phyloP scores from a whole-genome alignment of 768 basidiomycete species.

The Scleroderma citrinum region DNA sequence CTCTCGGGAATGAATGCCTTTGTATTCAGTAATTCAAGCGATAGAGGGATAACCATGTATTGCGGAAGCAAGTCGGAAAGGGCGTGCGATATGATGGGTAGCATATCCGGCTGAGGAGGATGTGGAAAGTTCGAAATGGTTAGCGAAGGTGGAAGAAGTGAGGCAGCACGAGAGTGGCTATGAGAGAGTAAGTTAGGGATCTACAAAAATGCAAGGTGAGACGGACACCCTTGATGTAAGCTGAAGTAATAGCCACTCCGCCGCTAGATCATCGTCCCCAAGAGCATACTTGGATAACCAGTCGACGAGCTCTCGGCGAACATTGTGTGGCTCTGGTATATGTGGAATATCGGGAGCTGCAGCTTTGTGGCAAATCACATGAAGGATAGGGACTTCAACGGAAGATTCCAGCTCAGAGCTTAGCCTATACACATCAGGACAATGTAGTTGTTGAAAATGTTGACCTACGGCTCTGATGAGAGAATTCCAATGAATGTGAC shows the following conservation, averaged over 20 bases:
- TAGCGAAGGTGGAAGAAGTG: conserved; percentile 62
- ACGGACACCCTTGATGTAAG: conserved; percentile 60
- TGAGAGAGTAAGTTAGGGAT: background rate
- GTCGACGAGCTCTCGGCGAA: conserved; percentile 51
- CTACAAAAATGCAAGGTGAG: background rate
- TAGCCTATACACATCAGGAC: conserved; percentile 29
- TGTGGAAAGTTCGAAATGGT: conserved; percentile 59
- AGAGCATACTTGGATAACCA: conserved; percentile 74
- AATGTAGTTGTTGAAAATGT: background rate
- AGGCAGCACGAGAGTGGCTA: conserved; percentile 63
- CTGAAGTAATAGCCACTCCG: conserved; percentile 69
- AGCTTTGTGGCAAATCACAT: conserved; percentile 48
- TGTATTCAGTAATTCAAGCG: conserved; percentile 56
- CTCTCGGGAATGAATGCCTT: conserved; percentile 56
- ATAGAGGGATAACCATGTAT: conserved; percentile 50
- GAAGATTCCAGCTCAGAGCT: conserved; percentile 34
- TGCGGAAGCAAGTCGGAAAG: conserved; percentile 58
- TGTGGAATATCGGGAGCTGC: background rate
- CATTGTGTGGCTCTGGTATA: conserved; percentile 6
- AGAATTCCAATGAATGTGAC: conserved; percentile 71
- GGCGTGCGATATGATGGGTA: conserved; percentile 48
- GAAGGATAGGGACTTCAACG: conserved; percentile 54
- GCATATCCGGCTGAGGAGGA: conserved; percentile 21
- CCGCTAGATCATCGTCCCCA: conserved; percentile 60
- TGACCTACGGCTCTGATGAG: conserved; percentile 55